Evolutionary conservation across 2,329 filamentous ascomycete species (phyloP).

Genomic region (Diplodia scrobiculata): DNA sequence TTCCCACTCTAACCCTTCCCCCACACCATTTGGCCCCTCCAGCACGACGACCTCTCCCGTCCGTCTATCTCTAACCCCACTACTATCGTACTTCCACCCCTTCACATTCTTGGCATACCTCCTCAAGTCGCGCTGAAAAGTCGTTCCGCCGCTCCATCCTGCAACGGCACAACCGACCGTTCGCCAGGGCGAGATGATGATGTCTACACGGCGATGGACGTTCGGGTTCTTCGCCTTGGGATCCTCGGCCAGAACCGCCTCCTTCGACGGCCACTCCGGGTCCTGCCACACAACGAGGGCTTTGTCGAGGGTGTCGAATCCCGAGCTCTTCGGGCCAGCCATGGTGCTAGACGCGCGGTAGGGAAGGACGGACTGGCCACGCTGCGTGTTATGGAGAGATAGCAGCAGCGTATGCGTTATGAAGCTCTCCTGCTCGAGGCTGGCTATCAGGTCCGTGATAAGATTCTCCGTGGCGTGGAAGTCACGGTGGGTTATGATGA

Average conservation of each 20-base stretch:
- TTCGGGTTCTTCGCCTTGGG: constrained; percentile 64
- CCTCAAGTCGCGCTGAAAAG: constrained; percentile 83
- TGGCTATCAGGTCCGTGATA: constrained; percentile 69
- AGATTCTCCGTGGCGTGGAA: constrained; percentile 68
- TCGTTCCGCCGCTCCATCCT: constrained; percentile 86
- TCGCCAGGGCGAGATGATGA: constrained; percentile 85
- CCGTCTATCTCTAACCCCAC: constrained; percentile 70
- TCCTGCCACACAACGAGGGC: constrained; percentile 91
- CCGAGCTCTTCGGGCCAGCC: constrained; percentile 44
- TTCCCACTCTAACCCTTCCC: constrained; percentile 53
- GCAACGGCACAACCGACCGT: constrained; percentile 85
- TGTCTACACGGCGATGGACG: constrained; percentile 82
- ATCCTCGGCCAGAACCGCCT: constrained; percentile 40
- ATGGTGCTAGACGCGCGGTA: constrained; percentile 44
- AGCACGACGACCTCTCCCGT: constrained; percentile 74
- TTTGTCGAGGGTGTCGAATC: constrained; percentile 89
- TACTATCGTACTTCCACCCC: constrained; percentile 86
- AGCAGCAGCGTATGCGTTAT: constrained; percentile 81
- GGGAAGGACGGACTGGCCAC: constrained; percentile 67
- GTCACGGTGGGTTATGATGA: constrained; percentile 78
- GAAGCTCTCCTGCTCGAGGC: constrained; percentile 67
- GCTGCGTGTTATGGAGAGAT: constrained; percentile 68
- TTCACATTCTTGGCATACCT: constrained; percentile 73
- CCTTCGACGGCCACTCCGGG: constrained; percentile 51
- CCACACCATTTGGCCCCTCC: constrained; percentile 53